Evolutionary conservation across 495 filamentous ascomycete genomes (phyloP), one percentile per base, ranked within the genome.

Genomic region (Trichoderma virens): DNA sequence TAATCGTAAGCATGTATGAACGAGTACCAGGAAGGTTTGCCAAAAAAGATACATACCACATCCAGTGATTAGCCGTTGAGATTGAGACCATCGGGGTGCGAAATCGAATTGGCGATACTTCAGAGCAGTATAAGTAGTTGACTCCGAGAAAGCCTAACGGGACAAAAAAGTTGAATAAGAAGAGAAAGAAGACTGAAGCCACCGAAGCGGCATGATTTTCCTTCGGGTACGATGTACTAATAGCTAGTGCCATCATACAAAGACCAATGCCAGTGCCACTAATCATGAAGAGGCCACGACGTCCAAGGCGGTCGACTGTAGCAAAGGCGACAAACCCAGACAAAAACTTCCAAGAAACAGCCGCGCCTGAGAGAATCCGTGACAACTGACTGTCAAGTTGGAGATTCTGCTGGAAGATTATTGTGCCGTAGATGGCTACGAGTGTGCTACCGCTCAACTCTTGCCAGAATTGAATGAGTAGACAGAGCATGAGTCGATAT

Each of bases 91-190:
- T 82, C 16, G 80, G 79, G 28, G 81, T 80, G 30, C 83, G 79
- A n/a, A 86, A 75, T 14, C 75, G 69, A 32, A 83, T 66, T 0
- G 83, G 82, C 1, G 80, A 79, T 51, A 87, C 77, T 68, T 87
- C 84, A 11, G 84, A 79, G 38, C 78, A 79, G 72, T 85, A 85
- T 16, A 85, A 70, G 71, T 84, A 87, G 63, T 83, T 83, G 34
- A 77, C 80, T 32, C 83, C 83, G 8, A 84, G 71, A 75, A 83
- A 87, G 5, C 83, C 84, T 64, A 82, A 73, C 3, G 83, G 81
- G 69, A 84, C 83, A 76, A 86, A 87, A 45, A 75, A 72, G 70
- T 84, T 85, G 75, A 85, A 87, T 30, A 87, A 72, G 72, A 85
- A 84, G 60, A 87, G 78, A 68, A 84, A 85, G 27, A 80, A 76